Conservation (phyloP, 2,329 filamentous ascomycete species). For the Tricladium varicosporioides region DNA sequence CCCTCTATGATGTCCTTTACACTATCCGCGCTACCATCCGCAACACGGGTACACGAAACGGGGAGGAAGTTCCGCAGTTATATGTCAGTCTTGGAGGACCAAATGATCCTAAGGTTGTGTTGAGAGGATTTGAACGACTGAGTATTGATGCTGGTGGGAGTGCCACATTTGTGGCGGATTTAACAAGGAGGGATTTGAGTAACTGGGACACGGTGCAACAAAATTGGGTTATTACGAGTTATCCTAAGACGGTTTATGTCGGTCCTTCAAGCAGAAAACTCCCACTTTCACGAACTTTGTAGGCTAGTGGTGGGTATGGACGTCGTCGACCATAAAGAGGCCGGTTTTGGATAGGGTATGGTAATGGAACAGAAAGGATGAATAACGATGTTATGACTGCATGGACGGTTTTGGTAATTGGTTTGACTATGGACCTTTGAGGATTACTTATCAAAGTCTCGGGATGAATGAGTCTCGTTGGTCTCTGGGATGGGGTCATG, state of each 20-base stretch:
- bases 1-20: conserved; percentile 54
- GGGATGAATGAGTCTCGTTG: too few relatives aligned
- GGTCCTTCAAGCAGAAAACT: conserved; percentile 14
- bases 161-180: conserved; percentile 61
- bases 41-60: conserved; percentile 52
- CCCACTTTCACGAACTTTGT: too few relatives aligned
- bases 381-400: too few relatives aligned
- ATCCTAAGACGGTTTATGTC: conserved; percentile 34
- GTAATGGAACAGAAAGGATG: too few relatives aligned
- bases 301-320: too few relatives aligned
- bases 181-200: conserved; percentile 79
- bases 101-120: conserved; percentile 61
- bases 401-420: too few relatives aligned
- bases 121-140: conserved; percentile 81
- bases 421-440: too few relatives aligned
- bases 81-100: conserved; percentile 81
- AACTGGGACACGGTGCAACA: conserved; percentile 81
- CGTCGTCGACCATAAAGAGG: too few relatives aligned
- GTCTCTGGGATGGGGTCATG: too few relatives aligned
- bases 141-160: conserved; percentile 68
- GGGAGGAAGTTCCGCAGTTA: conserved; percentile 58
- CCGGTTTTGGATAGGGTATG: too few relatives aligned
- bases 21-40: conserved; percentile 51
- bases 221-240: conserved; percentile 66
- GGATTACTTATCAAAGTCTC: too few relatives aligned